Conservation (phyloP, 768 basidiomycete genomes). For the Megacollybia marginata region DNA sequence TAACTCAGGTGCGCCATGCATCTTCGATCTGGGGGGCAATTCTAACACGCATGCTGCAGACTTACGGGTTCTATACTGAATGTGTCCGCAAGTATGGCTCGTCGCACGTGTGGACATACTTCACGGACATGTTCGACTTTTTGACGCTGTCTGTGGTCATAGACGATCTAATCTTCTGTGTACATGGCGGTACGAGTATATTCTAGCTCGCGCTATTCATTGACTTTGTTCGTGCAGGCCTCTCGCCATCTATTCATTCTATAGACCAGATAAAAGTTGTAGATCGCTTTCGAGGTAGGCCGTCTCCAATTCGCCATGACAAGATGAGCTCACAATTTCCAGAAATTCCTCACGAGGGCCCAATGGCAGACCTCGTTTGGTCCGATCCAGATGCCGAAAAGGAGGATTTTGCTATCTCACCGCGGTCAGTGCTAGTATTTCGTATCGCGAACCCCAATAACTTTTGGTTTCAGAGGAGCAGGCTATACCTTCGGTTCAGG, state of each 20-base stretch:
- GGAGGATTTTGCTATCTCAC: constrained; percentile 98
- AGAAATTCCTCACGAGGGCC: constrained; percentile 99
- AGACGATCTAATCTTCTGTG: constrained; percentile 98
- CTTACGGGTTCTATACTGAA: constrained; percentile 98
- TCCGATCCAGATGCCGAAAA: constrained; percentile 99
- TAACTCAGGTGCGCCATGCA: constrained; percentile 76
- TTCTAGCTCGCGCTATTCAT: constrained; percentile 3
- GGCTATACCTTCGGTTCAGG: constrained; percentile 99
- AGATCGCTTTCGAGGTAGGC: constrained; percentile 89
- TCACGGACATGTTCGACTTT: constrained; percentile 99
- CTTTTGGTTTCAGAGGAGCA: constrained; percentile 62
- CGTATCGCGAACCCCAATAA: constrained; percentile 2
- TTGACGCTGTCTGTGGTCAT: constrained; percentile 96
- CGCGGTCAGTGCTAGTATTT: constrained; percentile 52
- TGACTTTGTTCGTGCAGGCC: constrained; percentile 40
- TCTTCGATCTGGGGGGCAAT: constrained; percentile 10
- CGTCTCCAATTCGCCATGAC: constrained; percentile 11
- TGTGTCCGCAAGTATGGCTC: constrained; percentile 96
- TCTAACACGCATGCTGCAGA: constrained; percentile 45
- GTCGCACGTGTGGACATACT: constrained; percentile 96
- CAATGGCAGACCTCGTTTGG: constrained; percentile 99
- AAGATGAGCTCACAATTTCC: constrained; percentile 12
- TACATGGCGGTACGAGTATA: constrained; percentile 77
- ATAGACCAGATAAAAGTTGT: constrained; percentile 99
- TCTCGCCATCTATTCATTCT: constrained; percentile 97